Percentiles rank a stretch among this genome's conserved stretches.
These are phyloP conservation scores for Phragmites australis DNA, from an alignment of 176 grass and related monocot genomes.

Conservation along the genomic window DNA sequence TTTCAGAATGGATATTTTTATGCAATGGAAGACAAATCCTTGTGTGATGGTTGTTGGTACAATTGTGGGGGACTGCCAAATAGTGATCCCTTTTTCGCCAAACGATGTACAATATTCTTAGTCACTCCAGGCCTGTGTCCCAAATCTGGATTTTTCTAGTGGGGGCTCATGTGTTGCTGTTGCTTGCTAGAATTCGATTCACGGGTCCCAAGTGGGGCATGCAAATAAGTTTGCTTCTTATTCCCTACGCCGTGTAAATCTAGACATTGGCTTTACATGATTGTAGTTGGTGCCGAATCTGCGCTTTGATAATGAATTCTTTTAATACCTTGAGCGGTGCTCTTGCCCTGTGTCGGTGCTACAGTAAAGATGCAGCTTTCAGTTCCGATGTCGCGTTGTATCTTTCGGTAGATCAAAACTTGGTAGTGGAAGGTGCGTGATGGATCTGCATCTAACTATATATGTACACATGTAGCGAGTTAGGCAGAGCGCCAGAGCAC, in stretches of 20 bases:
- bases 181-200: conserved; percentile 35
- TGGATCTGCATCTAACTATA: conserved; percentile 30
- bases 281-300: conserved; percentile 8
- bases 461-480: background rate
- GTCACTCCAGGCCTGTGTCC: background rate
- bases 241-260: background rate
- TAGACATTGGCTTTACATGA: conserved; percentile 10
- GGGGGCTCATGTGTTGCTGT: conserved; percentile 20
- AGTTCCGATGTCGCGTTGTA: background rate
- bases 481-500: background rate
- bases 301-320: background rate
- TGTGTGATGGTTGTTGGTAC: background rate
- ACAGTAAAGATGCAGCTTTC: conserved; percentile 36
- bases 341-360: conserved; percentile 34
- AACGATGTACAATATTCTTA: conserved; percentile 34
- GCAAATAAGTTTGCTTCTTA: conserved; percentile 19
- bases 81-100: background rate
- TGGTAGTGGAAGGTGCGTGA: conserved; percentile 41
- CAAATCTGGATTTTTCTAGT: conserved; percentile 32
- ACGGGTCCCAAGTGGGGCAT: conserved; percentile 32
- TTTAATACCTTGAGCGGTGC: conserved; percentile 39
- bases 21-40: conserved; percentile 19
- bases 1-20: background rate
- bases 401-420: background rate
- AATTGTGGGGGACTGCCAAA: conserved; percentile 31